Conservation (phyloP, 305 asterid genomes). For the Plantago coronopus region DNA sequence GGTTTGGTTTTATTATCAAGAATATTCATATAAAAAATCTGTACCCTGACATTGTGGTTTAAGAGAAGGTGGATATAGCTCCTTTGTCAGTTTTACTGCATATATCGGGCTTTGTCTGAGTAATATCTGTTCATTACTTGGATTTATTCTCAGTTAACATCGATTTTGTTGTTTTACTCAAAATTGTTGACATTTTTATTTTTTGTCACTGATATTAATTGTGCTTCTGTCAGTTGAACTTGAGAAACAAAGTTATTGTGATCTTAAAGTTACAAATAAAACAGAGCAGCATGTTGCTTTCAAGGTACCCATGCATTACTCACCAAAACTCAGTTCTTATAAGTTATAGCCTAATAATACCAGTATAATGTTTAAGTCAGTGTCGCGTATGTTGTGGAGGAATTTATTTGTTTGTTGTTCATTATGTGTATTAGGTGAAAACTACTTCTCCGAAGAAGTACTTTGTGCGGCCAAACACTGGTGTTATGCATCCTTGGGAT, state of each 20-base stretch:
- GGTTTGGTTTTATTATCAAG: background rate
- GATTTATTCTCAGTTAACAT: no score
- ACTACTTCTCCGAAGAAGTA: constrained; percentile 91
- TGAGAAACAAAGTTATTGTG: constrained; percentile 74
- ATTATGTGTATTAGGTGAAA: constrained; percentile 47
- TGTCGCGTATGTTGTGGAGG: background rate
- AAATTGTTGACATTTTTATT: background rate
- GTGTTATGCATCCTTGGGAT: constrained; percentile 69
- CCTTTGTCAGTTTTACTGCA: background rate
- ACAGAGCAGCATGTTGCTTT: constrained; percentile 76
- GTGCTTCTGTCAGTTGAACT: constrained; percentile 56
- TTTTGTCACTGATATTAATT: background rate
- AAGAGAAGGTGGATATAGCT: background rate
- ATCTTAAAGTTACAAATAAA: constrained; percentile 66
- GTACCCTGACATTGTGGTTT: background rate
- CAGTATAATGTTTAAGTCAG: background rate
- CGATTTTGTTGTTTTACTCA: background rate
- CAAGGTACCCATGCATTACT: constrained; percentile 43
- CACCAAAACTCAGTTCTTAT: background rate
- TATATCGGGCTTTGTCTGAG: background rate
- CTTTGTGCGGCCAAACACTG: constrained; percentile 79
- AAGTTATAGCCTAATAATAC: no score
- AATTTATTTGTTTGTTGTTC: background rate
- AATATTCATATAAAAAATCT: background rate
- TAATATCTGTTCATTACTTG: no score